Evolutionary conservation across 306 rosid species (phyloP).

Genomic region (Malus asiatica): DNA sequence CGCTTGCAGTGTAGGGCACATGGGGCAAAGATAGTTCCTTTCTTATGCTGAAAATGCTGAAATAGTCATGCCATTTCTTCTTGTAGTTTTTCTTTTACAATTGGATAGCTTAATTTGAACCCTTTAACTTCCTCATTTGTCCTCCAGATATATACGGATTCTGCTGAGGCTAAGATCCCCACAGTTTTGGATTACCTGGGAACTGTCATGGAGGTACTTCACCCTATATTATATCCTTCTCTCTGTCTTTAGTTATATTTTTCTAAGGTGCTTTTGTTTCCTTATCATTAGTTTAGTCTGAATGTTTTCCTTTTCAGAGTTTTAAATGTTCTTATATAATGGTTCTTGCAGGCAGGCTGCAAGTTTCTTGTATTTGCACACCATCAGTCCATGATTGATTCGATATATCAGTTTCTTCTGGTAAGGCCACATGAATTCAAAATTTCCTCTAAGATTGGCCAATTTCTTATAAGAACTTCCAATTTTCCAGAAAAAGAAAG

Average conservation of each 20-base stretch:
- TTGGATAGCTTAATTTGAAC: not conserved
- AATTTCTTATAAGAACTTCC: conserved; percentile 25
- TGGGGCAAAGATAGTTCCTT: not conserved
- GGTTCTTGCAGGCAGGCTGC: conserved; percentile 77
- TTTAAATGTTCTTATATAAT: conserved; percentile 9
- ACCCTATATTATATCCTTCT: not conserved
- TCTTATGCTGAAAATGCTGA: not conserved
- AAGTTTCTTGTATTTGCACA: conserved; percentile 96
- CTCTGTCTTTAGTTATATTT: not conserved
- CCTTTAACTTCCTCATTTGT: conserved; percentile 11
- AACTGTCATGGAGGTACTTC: conserved; percentile 80
- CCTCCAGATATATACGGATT: conserved; percentile 74
- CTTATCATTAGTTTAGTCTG: not conserved
- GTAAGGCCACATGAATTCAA: conserved; percentile 43
- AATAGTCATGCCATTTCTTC: not conserved
- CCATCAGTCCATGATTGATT: conserved; percentile 82
- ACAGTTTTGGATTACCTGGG: conserved; percentile 85
- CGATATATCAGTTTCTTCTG: conserved; percentile 74
- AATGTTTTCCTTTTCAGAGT: not conserved
- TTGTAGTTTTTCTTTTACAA: not conserved
- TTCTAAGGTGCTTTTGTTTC: not conserved
- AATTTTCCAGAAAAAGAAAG: conserved; percentile 75
- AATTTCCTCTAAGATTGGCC: conserved; percentile 21
- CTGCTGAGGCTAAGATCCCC: conserved; percentile 95
- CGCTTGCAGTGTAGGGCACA: not conserved